These are phyloP conservation scores for Amylostereum areolatum DNA, from an alignment of 1,284 basidiomycete genomes.

Conservation along the genomic window DNA sequence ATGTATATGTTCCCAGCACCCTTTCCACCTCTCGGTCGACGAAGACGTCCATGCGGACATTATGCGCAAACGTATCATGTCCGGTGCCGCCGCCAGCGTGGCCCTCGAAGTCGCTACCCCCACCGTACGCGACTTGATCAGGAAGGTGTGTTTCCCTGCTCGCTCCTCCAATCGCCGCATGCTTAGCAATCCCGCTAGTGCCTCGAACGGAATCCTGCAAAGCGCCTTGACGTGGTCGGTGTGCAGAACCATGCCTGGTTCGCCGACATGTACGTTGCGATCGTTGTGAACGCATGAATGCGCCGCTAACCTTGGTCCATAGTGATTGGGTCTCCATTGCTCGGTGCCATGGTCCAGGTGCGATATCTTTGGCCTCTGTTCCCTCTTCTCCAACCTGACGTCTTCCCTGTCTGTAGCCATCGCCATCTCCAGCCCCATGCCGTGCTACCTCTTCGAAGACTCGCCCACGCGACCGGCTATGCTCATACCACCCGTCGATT, in stretches of 20 bases:
- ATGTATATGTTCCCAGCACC: slow-evolving; percentile 1
- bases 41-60: slow-evolving; percentile 1
- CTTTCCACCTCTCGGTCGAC: neutral
- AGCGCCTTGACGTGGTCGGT: slow-evolving; percentile 5
- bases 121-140: slow-evolving; percentile 5
- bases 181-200: slow-evolving; percentile 6
- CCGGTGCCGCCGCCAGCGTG: neutral
- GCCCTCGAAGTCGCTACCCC: slow-evolving; percentile 2
- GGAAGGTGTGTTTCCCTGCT: slow-evolving; percentile 3
- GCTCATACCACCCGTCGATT: neutral
- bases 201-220: slow-evolving; percentile 14
- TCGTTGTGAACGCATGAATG: neutral
- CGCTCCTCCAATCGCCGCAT: neutral
- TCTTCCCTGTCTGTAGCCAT: neutral
- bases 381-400: neutral
- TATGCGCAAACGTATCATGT: slow-evolving; percentile 6
- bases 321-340: neutral
- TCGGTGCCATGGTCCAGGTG: neutral
- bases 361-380: neutral
- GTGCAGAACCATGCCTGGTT: slow-evolving; percentile 9
- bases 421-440: too few species aligned
- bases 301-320: slow-evolving; percentile 8
- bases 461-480: too few species aligned
- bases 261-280: slow-evolving; percentile 9
- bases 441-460: too few species aligned